Evolutionary conservation across 371 early-diverging fungal genomes (phyloP).

Genomic region (Batrachochytrium dendrobatidis): DNA sequence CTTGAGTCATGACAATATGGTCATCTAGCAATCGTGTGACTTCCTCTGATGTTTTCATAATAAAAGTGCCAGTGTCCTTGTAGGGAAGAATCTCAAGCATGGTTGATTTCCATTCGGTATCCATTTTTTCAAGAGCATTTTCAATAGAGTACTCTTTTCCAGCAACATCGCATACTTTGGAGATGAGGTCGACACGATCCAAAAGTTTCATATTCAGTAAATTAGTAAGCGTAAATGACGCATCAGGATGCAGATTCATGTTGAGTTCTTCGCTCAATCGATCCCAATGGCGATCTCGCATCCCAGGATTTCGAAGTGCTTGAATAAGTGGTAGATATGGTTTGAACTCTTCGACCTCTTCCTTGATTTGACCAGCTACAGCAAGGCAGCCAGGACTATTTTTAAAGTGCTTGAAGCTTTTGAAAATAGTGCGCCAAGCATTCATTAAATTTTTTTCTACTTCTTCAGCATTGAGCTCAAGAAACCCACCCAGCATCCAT

Average conservation of each 20-base stretch:
- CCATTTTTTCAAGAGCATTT: slow-evolving; percentile 52
- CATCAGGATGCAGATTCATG: slow-evolving; percentile 36
- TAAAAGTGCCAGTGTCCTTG: slow-evolving; percentile 49
- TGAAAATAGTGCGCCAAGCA: slow-evolving; percentile 44
- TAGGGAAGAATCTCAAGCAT: slow-evolving; percentile 44
- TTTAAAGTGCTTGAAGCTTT: slow-evolving; percentile 44
- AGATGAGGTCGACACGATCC: slow-evolving; percentile 39
- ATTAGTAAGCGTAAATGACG: slow-evolving; percentile 36
- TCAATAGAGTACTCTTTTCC: slow-evolving; percentile 56
- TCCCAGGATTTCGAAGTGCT: slow-evolving; percentile 50
- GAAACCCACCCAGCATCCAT: slow-evolving; percentile 46
- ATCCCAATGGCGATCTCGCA: slow-evolving; percentile 55
- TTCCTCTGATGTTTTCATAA: slow-evolving; percentile 50
- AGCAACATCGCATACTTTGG: slow-evolving; percentile 50
- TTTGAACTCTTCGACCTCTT: slow-evolving; percentile 55
- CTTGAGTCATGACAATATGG: slow-evolving; percentile 54
- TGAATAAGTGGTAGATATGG: slow-evolving; percentile 48
- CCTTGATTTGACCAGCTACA: slow-evolving; percentile 47
- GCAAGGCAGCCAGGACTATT: slow-evolving; percentile 37
- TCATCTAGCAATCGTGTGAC: slow-evolving; percentile 46
- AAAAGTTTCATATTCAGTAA: slow-evolving; percentile 42
- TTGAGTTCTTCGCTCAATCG: slow-evolving; percentile 38
- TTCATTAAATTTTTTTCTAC: slow-evolving; percentile 45
- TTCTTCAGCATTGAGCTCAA: slow-evolving; percentile 44
- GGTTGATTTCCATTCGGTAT: slow-evolving; percentile 45